phyloP scores from a whole-genome alignment of 1,284 basidiomycete species.

The Cutaneotrichosporon dermatis region DNA sequence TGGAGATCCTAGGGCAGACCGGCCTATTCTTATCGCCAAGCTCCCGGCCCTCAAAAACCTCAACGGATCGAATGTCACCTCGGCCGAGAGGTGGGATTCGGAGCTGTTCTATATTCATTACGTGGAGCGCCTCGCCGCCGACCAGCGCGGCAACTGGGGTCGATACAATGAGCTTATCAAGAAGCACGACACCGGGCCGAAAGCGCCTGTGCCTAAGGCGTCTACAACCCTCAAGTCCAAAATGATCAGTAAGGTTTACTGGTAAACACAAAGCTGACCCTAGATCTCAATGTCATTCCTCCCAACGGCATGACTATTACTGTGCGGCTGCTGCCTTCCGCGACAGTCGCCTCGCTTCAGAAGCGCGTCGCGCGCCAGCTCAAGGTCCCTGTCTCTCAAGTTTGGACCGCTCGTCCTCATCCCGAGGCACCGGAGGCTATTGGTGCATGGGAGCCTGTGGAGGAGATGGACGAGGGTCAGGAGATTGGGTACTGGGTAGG shows the following conservation, averaged over 20 bases:
- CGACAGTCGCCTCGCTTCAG: constrained; percentile 4
- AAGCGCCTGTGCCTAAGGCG: neutral
- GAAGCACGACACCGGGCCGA: constrained; percentile 17
- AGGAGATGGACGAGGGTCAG: constrained; percentile 18
- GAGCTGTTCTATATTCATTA: constrained; percentile 77
- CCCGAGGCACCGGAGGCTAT: constrained; percentile 2
- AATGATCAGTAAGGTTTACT: constrained; percentile 33
- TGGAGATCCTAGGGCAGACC: constrained; percentile 26
- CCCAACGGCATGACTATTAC: constrained; percentile 15
- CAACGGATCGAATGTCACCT: constrained; percentile 51
- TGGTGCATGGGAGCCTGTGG: constrained; percentile 18
- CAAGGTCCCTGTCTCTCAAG: neutral
- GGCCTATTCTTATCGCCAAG: constrained; percentile 64
- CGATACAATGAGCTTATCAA: constrained; percentile 28
- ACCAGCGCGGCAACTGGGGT: constrained; percentile 21
- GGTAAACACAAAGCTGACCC: neutral
- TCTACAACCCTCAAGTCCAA: constrained; percentile 23
- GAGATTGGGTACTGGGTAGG: constrained; percentile 22
- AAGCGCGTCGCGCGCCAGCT: constrained; percentile 11
- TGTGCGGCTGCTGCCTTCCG: constrained; percentile 14
- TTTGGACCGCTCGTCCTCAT: constrained; percentile 12
- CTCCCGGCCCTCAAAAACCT: constrained; percentile 61
- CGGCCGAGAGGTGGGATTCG: constrained; percentile 72
- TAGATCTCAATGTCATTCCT: constrained; percentile 14
- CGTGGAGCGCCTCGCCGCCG: constrained; percentile 46